Base-by-base conservation (phyloP, 1,284 basidiomycete species). In the Puccinia coronata region DNA sequence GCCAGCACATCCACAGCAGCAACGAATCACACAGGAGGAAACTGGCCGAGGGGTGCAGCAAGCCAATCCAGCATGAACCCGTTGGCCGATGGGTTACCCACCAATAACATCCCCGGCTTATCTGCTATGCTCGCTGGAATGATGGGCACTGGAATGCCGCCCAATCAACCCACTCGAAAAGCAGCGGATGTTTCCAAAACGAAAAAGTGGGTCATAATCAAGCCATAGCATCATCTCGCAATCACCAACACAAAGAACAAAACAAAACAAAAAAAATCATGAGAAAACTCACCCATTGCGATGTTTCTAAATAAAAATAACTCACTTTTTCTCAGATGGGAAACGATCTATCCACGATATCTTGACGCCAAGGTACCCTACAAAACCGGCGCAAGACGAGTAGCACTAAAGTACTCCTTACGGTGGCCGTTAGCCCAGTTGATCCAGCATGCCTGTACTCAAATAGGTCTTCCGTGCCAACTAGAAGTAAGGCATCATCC, bases 381-480 rank as follows among this genome's bases (percentile, higher is more conserved):
- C 86, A 90, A 91, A 11, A 91, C 90, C 12, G 94, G 94, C 23
- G 91, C 92, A 83, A 91, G 96, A 55, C 90, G 95, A 75, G 91
- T 98, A 43, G 88, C 91, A 28, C 90, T 95, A 75, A 89, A 90
- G 80, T 91, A 93, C 86, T 90, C 92, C 82, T 87, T 96, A n/a
- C 95, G 95, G 91, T 98, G 93, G 92, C 96, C 96, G 5, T 90
- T 95, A 80, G 94, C 93, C 86, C 92, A 93, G 83, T 92, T 95
- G 85, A 95, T 98, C 80, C 92, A 93, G 6, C 92, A 94, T 82
- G 95, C 94, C 1, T 92, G 92, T 41, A 90, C 88, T 83, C 87
- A 90, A 18, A 87, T 98, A 12, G 92, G 93, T 2, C 88, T 98
- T 2, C 90, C 91, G 16, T 91, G 92, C 8, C 89, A 95, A 2